Evolutionary conservation across 805 yeast genomes (phyloP), one percentile per base, ranked within the genome.

Genomic region (Saturnispora quitensis): DNA sequence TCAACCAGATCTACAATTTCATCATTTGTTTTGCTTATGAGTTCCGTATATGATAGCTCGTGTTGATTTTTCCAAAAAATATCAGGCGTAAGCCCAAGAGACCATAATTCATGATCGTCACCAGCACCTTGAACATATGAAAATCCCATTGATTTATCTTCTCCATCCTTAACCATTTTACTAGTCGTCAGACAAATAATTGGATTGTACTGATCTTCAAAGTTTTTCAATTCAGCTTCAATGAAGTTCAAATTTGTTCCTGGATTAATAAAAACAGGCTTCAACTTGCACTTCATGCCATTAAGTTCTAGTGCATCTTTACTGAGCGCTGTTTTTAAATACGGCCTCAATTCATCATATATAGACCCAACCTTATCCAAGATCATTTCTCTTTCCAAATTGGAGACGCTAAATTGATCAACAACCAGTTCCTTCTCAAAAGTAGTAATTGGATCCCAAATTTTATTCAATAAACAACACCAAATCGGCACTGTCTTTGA

Each of bases 21-120:
- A 1, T 58, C 57, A 15, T 72, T 76, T 13, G 69, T 51, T 10
- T 45, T 3, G 3, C 60, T 49, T 3, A 50, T 47, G 2, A 51
- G 10, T 47, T 69, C 65, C 4, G 45, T 27, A 9, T 33, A 31
- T 13, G 25, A 33, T 20, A 62, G 59, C 7, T 47, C 46, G 1
- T 62, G 65, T 3, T 62, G 48, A 53, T 76, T 61, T 3, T 61
- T 49, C 95, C 95, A 88, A 47, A 85, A 77, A 27, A 77, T 47
- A 0, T 60, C 58, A 0, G 90, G 80, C 1, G 72, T 74, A 31
- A 88, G 64, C 0, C 73, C 68, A 4, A 75, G 70, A 0, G 84
- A 76, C 97, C 97, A 89, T 10, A 83, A 69, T 60, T 89, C 97
- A 63, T 89, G 96, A 60, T 90, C 97, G 65, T 89, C 97, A 0